Conservation (phyloP, 2,329 filamentous ascomycete genomes). For the Xylariales sp. region DNA sequence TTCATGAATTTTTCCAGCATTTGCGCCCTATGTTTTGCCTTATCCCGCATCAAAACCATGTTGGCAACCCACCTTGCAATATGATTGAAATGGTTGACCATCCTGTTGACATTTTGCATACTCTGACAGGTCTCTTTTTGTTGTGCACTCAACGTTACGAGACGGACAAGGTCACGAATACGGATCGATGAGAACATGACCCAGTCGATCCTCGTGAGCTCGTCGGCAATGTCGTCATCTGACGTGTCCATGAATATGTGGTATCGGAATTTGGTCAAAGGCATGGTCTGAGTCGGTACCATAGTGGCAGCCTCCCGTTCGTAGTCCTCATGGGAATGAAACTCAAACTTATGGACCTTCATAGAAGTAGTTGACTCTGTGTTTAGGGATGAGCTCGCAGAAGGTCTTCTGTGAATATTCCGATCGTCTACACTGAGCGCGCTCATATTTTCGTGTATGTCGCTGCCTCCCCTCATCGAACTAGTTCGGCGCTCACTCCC, state of each 20-base stretch:
- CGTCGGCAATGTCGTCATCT: conserved; percentile 81
- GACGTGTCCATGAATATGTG: conserved; percentile 84
- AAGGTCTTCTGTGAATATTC: conserved; percentile 36
- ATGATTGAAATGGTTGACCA: conserved; percentile 91
- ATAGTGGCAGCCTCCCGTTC: conserved; percentile 72
- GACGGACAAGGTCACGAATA: conserved; percentile 86
- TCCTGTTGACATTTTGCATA: conserved; percentile 83
- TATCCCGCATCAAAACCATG: conserved; percentile 84
- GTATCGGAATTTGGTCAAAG: conserved; percentile 82
- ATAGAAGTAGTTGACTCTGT: conserved; percentile 29
- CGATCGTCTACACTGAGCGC: conserved; percentile 43
- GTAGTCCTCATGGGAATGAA: conserved; percentile 71
- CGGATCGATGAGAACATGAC: conserved; percentile 95
- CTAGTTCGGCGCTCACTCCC: conserved; percentile 15
- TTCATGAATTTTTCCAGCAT: conserved; percentile 96
- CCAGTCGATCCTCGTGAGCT: conserved; percentile 96
- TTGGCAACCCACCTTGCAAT: conserved; percentile 78
- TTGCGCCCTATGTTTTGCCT: conserved; percentile 87
- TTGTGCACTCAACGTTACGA: conserved; percentile 71
- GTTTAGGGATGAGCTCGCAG: conserved; percentile 40
- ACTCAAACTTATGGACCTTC: conserved; percentile 44
- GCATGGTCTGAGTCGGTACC: conserved; percentile 63
- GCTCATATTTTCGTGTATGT: conserved; percentile 41
- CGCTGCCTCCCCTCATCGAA: conserved; percentile 18
- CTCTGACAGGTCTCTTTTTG: conserved; percentile 72